These are phyloP conservation scores for Xerocomus nothofagi DNA, from an alignment of 1,284 basidiomycete species.

Conservation along the genomic window DNA sequence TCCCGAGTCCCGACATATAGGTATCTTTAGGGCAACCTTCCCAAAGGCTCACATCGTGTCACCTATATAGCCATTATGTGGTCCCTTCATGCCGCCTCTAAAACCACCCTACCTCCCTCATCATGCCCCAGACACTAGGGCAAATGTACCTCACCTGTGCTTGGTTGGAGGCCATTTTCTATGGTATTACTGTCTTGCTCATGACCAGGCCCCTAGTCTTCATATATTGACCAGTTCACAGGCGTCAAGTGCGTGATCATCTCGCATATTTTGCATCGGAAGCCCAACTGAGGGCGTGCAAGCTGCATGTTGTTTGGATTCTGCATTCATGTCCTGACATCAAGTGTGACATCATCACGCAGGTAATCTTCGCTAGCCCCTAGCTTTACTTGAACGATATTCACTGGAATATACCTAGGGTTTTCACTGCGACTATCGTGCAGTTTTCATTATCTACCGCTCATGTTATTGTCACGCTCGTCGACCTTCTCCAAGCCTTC, in stretches of 20 bases:
- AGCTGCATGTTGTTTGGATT: slow-evolving; percentile 22
- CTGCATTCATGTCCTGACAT: slow-evolving; percentile 17
- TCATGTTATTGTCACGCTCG: slow-evolving; percentile 16
- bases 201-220: background rate
- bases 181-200: slow-evolving; percentile 11
- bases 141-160: slow-evolving; percentile 20
- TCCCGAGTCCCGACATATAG: background rate
- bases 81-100: background rate
- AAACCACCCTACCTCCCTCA: background rate
- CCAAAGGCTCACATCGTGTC: background rate
- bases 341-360: slow-evolving; percentile 1
- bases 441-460: slow-evolving; percentile 20
- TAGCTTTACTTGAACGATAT: background rate
- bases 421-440: slow-evolving; percentile 16
- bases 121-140: slow-evolving; percentile 16
- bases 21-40: background rate
- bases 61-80: background rate
- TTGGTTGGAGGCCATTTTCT: slow-evolving; percentile 22
- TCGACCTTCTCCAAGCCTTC: slow-evolving; percentile 20
- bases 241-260: slow-evolving; percentile 18
- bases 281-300: background rate
- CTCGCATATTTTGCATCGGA: background rate
- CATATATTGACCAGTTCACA: background rate
- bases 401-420: background rate
- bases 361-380: slow-evolving; percentile 7